Evolutionary conservation across 805 yeast species (phyloP).

Genomic region (Saccharomyces jurei): DNA sequence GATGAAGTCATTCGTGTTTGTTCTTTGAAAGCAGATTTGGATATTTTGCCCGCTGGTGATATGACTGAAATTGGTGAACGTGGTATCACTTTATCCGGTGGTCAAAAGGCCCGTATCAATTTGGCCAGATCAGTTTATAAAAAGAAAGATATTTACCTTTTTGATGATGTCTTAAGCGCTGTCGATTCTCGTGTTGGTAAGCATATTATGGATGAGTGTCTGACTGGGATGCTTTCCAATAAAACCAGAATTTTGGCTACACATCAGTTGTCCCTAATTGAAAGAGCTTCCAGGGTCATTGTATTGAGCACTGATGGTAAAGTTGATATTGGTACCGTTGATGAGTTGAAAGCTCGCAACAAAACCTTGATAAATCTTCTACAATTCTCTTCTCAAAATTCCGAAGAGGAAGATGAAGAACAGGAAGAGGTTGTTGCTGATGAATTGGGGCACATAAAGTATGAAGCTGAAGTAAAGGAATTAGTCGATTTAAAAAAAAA

Average conservation of each 20-base stretch:
- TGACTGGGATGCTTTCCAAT: constrained; percentile 46
- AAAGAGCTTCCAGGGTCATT: constrained; percentile 60
- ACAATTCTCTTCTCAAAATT: constrained; percentile 35
- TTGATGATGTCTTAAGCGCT: constrained; percentile 78
- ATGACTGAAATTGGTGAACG: constrained; percentile 75
- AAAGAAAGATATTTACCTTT: constrained; percentile 53
- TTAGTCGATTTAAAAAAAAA: constrained; percentile 11
- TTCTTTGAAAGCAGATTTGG: constrained; percentile 57
- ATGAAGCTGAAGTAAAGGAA: constrained; percentile 9
- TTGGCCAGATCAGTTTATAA: constrained; percentile 76
- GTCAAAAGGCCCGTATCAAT: constrained; percentile 76
- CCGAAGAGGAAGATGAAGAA: constrained; percentile 24
- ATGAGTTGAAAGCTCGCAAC: constrained; percentile 41
- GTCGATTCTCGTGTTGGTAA: constrained; percentile 85
- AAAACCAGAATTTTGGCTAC: constrained; percentile 75
- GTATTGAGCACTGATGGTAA: constrained; percentile 59
- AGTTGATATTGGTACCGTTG: constrained; percentile 47
- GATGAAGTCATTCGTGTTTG: constrained; percentile 52
- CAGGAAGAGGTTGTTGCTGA: constrained; percentile 18
- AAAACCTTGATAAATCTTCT: constrained; percentile 43
- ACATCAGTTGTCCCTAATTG: constrained; percentile 69
- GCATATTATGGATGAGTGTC: constrained; percentile 63
- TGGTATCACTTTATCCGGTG: constrained; percentile 82
- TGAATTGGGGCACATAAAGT: constrained; percentile 20
- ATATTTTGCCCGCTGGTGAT: constrained; percentile 66